Base-by-base conservation (phyloP, 2,329 filamentous ascomycete species). In the Calonectria hawksworthii region DNA sequence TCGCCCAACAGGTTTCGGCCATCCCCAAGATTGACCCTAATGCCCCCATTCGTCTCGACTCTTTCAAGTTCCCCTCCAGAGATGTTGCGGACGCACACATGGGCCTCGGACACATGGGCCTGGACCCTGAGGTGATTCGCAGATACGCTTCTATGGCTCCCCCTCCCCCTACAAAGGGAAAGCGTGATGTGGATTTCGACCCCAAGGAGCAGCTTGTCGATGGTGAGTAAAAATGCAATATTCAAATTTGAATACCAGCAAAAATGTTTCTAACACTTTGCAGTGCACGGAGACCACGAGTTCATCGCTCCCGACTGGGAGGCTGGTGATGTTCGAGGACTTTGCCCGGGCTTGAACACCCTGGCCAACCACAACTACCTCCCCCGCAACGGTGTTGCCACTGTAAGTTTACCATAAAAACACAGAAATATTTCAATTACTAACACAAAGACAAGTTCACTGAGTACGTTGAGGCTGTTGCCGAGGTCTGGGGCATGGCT, bases 301-400 rank as follows among this genome's bases (percentile, higher is more conserved):
- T 63, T 63, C 36, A 63, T 63, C 26, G 56, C 56, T 11, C 56
- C 56, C 14, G 56, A 63, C 16, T 63, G 64, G 59, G 77, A 79
- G 0, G 73, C 61, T 38, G 77, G 77, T 10, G 77, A 78, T 2
- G 34, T 78, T 38, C 73, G 77, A 23, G 77, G 77, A 28, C 77
- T 78, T 41, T 78, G 77, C 68, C 77, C 77, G 13, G 77, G 77
- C 7, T 18, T 78, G 16, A 78, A 78, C 32, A 79, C 77, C 2
- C 65, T 78, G 4, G 77, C 77, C 3, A 78, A 78, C 70, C 77
- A 78, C 65, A 70, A 77, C 14, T 79, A 78, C 18, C 83, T 70
- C 78, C 76, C 77, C 10, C 78, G 75, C 1, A 76, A 80, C 44
- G 79, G 78, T 44, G 78, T 80, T 16, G 76, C 74, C 4, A 77